A percentile compares a stretch with the other conserved stretches of the same genome.
Conservation (phyloP, 1,284 basidiomycete genomes). For the Trichosporon sp. region DNA sequence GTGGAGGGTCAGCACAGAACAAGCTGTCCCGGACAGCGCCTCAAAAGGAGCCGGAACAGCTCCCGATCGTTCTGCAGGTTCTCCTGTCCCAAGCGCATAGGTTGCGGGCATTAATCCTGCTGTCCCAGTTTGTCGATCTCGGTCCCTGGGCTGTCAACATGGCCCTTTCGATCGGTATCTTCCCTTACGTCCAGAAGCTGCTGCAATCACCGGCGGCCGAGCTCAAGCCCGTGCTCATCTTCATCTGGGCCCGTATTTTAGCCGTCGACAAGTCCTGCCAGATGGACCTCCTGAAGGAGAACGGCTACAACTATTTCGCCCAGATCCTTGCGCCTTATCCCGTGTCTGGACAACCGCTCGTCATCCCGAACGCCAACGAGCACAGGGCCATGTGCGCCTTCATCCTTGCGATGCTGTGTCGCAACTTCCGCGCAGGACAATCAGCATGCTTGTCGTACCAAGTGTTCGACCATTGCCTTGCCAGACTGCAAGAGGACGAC, state of each 20-base stretch:
- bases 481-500: constrained; percentile 79
- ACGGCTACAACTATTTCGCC: constrained; percentile 87
- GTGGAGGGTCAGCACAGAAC: constrained; percentile 60
- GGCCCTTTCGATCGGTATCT: constrained; percentile 96
- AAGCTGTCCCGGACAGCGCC: constrained; percentile 26
- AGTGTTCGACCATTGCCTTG: constrained; percentile 87
- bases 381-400: constrained; percentile 99
- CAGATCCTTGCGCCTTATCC: constrained; percentile 66
- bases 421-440: constrained; percentile 85
- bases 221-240: constrained; percentile 95
- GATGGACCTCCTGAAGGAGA: constrained; percentile 81
- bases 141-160: constrained; percentile 98
- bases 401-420: constrained; percentile 87
- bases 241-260: constrained; percentile 97
- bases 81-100: constrained; percentile 95
- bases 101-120: constrained; percentile 89
- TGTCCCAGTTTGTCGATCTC: constrained; percentile 96
- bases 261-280: constrained; percentile 94
- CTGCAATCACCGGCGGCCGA: constrained; percentile 93
- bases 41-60: constrained; percentile 72
- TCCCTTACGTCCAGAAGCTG: constrained; percentile 96
- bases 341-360: constrained; percentile 49
- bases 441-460: constrained; percentile 79
- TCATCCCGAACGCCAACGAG: constrained; percentile 89
- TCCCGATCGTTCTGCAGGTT: constrained; percentile 96